phyloP scores from a whole-genome alignment of 1,139 yeast species.

The Candida frijolesensis region DNA sequence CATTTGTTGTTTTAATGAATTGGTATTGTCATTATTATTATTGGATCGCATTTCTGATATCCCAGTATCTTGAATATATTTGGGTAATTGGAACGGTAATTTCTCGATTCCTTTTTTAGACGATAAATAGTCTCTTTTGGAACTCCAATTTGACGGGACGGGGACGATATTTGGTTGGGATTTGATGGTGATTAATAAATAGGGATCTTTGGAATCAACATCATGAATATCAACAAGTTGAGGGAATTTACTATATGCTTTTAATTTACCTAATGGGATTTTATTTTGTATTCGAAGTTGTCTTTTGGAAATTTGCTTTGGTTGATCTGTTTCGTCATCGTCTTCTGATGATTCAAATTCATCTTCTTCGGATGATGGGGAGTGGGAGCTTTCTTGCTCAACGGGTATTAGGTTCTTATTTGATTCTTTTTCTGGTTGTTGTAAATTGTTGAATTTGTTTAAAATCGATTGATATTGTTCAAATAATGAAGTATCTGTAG shows the following conservation, averaged over 20 bases:
- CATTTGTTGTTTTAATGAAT: conserved; percentile 68
- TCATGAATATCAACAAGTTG: conserved; percentile 87
- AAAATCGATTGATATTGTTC: conserved; percentile 46
- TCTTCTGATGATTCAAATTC: not conserved
- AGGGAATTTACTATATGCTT: conserved; percentile 61
- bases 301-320: conserved; percentile 24
- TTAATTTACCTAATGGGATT: conserved; percentile 69
- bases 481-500: conserved; percentile 30
- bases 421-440: conserved; percentile 3
- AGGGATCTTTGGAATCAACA: conserved; percentile 82
- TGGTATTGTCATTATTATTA: conserved; percentile 30
- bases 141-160: conserved; percentile 86
- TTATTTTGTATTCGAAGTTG: conserved; percentile 54
- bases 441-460: conserved; percentile 36
- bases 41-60: conserved; percentile 79
- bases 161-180: conserved; percentile 67
- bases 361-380: not conserved
- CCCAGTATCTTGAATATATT: conserved; percentile 79
- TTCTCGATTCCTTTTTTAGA: conserved; percentile 71
- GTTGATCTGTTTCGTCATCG: conserved; percentile 7
- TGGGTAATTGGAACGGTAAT: conserved; percentile 76
- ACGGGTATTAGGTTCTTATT: not conserved
- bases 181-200: conserved; percentile 64
- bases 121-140: conserved; percentile 77
- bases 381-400: not conserved